Evolutionary conservation across 192 early-diverging fungal genomes (phyloP).

Genomic region (Cladochytrium replicatum): DNA sequence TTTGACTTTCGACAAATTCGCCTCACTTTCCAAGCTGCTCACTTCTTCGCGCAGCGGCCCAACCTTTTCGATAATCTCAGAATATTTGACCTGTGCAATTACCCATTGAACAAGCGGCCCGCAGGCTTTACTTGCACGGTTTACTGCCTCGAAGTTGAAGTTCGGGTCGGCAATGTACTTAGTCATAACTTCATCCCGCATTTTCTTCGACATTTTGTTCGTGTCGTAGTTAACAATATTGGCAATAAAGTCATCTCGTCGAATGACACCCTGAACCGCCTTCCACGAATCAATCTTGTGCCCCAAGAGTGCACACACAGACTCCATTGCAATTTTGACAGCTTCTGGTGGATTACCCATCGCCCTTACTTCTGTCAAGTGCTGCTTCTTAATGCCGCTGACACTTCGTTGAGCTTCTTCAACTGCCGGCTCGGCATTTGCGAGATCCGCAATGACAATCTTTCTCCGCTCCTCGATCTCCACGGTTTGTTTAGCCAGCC

Average conservation of each 20-base stretch:
- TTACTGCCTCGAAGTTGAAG: conserved; percentile 93
- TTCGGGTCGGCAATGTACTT: conserved; percentile 74
- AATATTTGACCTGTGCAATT: conserved; percentile 87
- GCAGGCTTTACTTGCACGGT: conserved; percentile 94
- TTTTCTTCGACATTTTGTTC: conserved; percentile 62
- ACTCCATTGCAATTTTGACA: conserved; percentile 95
- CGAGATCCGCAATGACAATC: conserved; percentile 80
- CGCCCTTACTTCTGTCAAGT: conserved; percentile 88
- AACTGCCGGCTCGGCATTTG: conserved; percentile 95
- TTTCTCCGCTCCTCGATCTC: conserved; percentile 69
- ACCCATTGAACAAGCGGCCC: conserved; percentile 98
- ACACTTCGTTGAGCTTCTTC: conserved; percentile 89
- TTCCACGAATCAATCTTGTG: conserved; percentile 84
- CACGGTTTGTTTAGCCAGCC: conserved; percentile 61
- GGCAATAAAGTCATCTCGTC: conserved; percentile 94
- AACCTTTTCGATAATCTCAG: conserved; percentile 86
- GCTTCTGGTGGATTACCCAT: conserved; percentile 96
- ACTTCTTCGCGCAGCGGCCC: conserved; percentile 95
- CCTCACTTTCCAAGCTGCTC: conserved; percentile 63
- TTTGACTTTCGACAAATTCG: conserved; percentile 57
- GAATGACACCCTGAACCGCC: conserved; percentile 75
- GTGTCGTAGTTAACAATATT: conserved; percentile 96
- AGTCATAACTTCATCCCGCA: conserved; percentile 72
- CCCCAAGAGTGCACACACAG: conserved; percentile 91
- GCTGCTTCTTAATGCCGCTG: conserved; percentile 90